phyloP scores from a whole-genome alignment of 176 grass and related monocot species.

The Themeda triandra region DNA sequence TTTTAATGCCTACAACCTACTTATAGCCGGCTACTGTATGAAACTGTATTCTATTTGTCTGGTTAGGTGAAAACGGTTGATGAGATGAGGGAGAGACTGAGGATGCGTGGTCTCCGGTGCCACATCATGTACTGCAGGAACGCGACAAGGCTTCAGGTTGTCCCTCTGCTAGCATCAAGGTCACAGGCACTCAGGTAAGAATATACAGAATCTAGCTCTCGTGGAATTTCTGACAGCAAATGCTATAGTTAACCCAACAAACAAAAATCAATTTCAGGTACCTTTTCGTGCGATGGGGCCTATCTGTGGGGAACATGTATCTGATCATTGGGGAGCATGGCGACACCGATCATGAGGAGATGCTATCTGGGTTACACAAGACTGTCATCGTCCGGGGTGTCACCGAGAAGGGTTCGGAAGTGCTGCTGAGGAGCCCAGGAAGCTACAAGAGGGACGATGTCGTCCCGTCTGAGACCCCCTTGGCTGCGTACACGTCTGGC shows the following conservation, averaged over 20 bases:
- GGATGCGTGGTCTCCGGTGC: constrained; percentile 89
- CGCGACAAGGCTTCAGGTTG: constrained; percentile 75
- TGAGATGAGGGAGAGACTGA: constrained; percentile 69
- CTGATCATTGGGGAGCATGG: constrained; percentile 70
- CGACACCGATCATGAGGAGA: constrained; percentile 76
- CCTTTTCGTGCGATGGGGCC: constrained; percentile 85
- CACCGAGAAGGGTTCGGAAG: constrained; percentile 77
- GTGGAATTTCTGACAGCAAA: background rate
- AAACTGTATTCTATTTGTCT: constrained; percentile 2
- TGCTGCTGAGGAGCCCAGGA: constrained; percentile 56
- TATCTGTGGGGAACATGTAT: constrained; percentile 82
- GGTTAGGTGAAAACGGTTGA: constrained; percentile 58
- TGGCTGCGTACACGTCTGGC: constrained; percentile 35
- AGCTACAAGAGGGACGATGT: constrained; percentile 84
- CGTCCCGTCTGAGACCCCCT: constrained; percentile 62
- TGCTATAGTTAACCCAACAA: background rate
- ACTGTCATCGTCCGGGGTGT: constrained; percentile 67
- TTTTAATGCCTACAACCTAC: background rate
- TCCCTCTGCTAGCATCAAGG: constrained; percentile 88
- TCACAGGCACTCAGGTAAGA: constrained; percentile 93
- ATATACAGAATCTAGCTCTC: background rate
- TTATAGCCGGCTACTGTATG: background rate
- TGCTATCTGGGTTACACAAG: constrained; percentile 82
- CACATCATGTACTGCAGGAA: constrained; percentile 91
- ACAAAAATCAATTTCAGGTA: constrained; percentile 46